Base-by-base conservation (phyloP, 2,329 filamentous ascomycete genomes). In the Fusarium hainanense region DNA sequence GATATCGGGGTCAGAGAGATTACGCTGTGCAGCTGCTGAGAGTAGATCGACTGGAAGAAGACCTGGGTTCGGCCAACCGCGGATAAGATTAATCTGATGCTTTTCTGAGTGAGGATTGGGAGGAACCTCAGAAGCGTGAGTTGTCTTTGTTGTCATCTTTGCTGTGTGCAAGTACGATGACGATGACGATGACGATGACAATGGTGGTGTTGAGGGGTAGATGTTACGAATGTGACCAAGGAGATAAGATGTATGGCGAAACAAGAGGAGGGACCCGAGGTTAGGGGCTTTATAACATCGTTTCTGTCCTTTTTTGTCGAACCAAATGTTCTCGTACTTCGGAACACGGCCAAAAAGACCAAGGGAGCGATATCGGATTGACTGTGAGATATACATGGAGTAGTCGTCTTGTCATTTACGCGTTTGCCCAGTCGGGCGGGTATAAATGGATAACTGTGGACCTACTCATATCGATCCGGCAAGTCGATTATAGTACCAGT, bases 41-140 rank as follows among this genome's bases (percentile, higher is more conserved):
- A 97, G 84, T 16, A 89, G 82, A 7, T 83, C 77, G 4, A 87
- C 85, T 9, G 93, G 92, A 12, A 97, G 85, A 9, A 96, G 86
- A 20, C 77, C 71, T 0, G 84, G 80, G 3, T 83, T 84, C 0
- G 92, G 92, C 90, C 91, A 93, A 73, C 92, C 91, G 46, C 88
- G 85, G 56, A 90, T 81, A 60, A 92, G 83, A 75, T 92, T 91
- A 76, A 92, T 91, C 21, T 80, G 80, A 30, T 79, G 80, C 59
- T 82, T 79, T 18, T 54, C 58, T 6, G 74, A 58, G n/a, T 62
- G 34, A 10, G 69, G 28, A 69, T 77, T 76, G 20, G 66, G 56
- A 34, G 66, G 25, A 40, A 66, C 30, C 14, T 69, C 58, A 13
- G 70, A 66, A 37, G 66, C 54, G 14, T 58, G 69, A 32, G 60